These are phyloP conservation scores for Epichloe brachyelytri DNA, from an alignment of 2,329 filamentous ascomycete species.

Conservation along the genomic window DNA sequence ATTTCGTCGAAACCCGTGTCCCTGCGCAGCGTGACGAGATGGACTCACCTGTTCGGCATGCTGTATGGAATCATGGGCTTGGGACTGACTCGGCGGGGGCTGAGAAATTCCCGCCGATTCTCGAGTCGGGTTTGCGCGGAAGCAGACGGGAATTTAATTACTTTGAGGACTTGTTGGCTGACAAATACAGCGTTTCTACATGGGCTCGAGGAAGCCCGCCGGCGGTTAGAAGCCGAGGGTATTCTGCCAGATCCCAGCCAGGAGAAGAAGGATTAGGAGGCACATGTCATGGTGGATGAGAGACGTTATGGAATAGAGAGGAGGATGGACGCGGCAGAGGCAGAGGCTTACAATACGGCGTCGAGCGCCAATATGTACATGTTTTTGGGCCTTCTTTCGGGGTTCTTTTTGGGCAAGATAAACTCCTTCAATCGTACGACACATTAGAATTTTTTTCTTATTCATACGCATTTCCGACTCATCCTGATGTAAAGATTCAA, in stretches of 20 bases:
- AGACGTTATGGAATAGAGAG: constrained; percentile 2
- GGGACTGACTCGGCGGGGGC: too few species aligned
- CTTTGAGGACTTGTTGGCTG: background rate
- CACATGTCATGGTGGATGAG: constrained; percentile 1
- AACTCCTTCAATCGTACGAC: constrained; percentile 17
- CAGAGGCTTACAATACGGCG: background rate
- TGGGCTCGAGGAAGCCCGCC: constrained; percentile 94
- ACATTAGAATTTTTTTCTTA: constrained; percentile 15
- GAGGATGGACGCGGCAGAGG: background rate
- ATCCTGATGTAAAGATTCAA: background rate
- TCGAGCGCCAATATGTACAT: constrained; percentile 16
- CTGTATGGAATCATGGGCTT: rapidly evolving
- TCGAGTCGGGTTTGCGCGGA: background rate
- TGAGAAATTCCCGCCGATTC: background rate
- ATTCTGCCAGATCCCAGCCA: constrained; percentile 62
- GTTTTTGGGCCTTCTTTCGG: constrained; percentile 15
- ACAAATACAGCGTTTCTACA: constrained; percentile 71
- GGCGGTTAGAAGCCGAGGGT: constrained; percentile 90
- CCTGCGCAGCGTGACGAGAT: background rate
- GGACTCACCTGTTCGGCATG: too few species aligned
- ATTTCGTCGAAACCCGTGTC: background rate
- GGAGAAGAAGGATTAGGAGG: constrained; percentile 37
- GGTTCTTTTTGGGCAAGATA: constrained; percentile 9
- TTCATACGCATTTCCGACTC: background rate
- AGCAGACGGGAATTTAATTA: background rate